Percentiles rank a stretch among this genome's conserved stretches.
Evolutionary conservation across 495 filamentous ascomycete species (phyloP).

Genomic region (Lasiosphaeriaceae sp.): DNA sequence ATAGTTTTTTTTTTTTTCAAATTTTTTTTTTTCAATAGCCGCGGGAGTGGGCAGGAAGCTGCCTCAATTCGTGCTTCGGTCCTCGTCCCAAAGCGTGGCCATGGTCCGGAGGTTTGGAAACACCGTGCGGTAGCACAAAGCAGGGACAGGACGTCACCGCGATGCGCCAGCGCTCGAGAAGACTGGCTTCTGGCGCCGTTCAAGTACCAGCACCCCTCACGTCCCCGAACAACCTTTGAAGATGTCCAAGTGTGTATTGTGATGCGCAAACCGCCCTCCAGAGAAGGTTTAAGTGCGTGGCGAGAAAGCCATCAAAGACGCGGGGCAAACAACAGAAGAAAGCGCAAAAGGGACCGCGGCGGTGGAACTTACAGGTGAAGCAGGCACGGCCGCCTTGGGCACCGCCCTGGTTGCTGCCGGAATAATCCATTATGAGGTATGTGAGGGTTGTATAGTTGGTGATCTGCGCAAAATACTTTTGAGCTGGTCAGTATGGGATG

Average conservation of each 20-base stretch:
- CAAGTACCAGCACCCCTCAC: background rate
- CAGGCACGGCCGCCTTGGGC: slow-evolving; percentile 39
- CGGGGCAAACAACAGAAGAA: slow-evolving; percentile 20
- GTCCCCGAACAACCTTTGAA: background rate
- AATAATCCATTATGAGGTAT: slow-evolving; percentile 36
- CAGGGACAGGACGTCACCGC: background rate
- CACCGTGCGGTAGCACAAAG: background rate
- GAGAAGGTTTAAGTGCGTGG: background rate
- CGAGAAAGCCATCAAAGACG: background rate
- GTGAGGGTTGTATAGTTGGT: slow-evolving; percentile 2
- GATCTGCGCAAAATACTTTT: slow-evolving; percentile 7
- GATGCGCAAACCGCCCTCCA: background rate
- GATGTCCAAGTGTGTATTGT: background rate
- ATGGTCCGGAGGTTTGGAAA: background rate
- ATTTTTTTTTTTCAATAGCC: slow-evolving; percentile 6
- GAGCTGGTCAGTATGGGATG: slow-evolving; percentile 16
- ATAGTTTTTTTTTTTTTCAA: no score
- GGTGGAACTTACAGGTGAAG: slow-evolving; percentile 46
- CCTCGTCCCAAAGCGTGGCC: slow-evolving; percentile 1
- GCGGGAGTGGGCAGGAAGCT: slow-evolving; percentile 10
- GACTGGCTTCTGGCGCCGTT: background rate
- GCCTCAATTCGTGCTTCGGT: slow-evolving; percentile 9
- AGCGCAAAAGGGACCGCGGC: slow-evolving; percentile 16
- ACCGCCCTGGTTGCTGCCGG: slow-evolving; percentile 26
- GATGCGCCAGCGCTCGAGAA: background rate